Conservation (phyloP, 1,139 yeast species). For the Hemisphaericaspora xylanilytica region DNA sequence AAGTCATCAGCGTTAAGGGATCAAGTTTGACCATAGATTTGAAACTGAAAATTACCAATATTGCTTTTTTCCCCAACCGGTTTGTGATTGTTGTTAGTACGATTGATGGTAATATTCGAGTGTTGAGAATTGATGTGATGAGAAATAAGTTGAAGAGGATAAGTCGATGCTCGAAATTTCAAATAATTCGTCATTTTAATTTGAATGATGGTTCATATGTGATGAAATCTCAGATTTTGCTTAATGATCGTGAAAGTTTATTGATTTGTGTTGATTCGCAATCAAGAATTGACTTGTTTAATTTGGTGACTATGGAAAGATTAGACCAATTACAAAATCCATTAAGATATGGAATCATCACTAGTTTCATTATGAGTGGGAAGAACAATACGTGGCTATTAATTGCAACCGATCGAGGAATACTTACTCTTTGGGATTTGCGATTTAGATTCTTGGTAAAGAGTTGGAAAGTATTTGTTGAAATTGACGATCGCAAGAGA, state of each 20-base stretch:
- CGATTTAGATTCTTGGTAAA: conserved; percentile 62
- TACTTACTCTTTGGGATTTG: conserved; percentile 77
- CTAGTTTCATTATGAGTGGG: conserved; percentile 57
- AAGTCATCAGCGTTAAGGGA: conserved; percentile 55
- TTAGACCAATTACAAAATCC: conserved; percentile 51
- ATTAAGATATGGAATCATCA: conserved; percentile 61
- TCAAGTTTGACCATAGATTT: conserved; percentile 52
- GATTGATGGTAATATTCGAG: conserved; percentile 57
- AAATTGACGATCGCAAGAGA: conserved; percentile 32
- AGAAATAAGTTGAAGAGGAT: conserved; percentile 35
- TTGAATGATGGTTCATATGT: conserved; percentile 42
- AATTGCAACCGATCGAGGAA: conserved; percentile 73
- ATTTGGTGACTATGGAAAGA: conserved; percentile 57
- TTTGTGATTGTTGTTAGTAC: conserved; percentile 70
- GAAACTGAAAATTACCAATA: conserved; percentile 44
- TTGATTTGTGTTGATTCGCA: conserved; percentile 52
- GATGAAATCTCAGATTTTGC: conserved; percentile 38
- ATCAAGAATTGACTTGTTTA: conserved; percentile 54
- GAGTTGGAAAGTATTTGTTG: conserved; percentile 45
- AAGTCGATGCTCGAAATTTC: conserved; percentile 33
- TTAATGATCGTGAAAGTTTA: conserved; percentile 20
- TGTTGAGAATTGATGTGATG: conserved; percentile 56
- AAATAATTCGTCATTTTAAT: conserved; percentile 43
- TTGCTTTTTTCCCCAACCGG: conserved; percentile 57
- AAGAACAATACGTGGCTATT: conserved; percentile 55